These are phyloP conservation scores for Pleurotus djamor DNA, from an alignment of 768 basidiomycete genomes.

Conservation along the genomic window DNA sequence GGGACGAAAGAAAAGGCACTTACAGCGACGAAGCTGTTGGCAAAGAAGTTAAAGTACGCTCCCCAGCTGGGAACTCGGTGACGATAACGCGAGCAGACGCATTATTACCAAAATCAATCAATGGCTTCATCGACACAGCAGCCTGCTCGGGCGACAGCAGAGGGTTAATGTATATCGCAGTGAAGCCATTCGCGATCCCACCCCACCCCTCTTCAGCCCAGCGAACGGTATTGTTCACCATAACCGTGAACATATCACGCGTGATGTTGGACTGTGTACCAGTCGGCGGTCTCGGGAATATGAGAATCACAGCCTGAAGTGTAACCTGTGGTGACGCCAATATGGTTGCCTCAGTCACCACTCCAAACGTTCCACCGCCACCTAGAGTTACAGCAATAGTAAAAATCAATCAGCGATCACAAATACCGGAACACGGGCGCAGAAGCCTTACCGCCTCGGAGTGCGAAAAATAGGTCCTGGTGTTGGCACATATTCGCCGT, in stretches of 20 bases:
- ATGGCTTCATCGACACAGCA: conserved; percentile 34
- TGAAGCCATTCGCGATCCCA: conserved; percentile 33
- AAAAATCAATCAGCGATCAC: no score
- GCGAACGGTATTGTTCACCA: conserved; percentile 32
- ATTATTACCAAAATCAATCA: conserved; percentile 31
- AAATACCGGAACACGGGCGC: no score
- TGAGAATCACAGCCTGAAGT: conserved; percentile 32
- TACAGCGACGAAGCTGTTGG: conserved; percentile 30
- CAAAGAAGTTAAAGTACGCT: conserved; percentile 36
- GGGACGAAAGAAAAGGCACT: background rate
- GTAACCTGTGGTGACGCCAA: conserved; percentile 32
- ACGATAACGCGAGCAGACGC: conserved; percentile 20
- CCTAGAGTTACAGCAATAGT: conserved; percentile 17
- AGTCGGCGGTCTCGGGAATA: conserved; percentile 18
- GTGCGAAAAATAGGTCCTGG: conserved; percentile 51
- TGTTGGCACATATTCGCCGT: conserved; percentile 48
- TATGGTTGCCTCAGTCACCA: conserved; percentile 35
- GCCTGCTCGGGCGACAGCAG: conserved; percentile 32
- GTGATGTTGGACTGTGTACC: conserved; percentile 16
- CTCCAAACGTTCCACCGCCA: conserved; percentile 45
- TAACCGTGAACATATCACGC: conserved; percentile 30
- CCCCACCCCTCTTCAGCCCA: conserved; percentile 51
- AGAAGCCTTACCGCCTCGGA: conserved; percentile 36
- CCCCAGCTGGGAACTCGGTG: conserved; percentile 41
- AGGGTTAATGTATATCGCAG: conserved; percentile 44